phyloP scores from a whole-genome alignment of 306 rosid genomes.

The Macrotyloma uniflorum region DNA sequence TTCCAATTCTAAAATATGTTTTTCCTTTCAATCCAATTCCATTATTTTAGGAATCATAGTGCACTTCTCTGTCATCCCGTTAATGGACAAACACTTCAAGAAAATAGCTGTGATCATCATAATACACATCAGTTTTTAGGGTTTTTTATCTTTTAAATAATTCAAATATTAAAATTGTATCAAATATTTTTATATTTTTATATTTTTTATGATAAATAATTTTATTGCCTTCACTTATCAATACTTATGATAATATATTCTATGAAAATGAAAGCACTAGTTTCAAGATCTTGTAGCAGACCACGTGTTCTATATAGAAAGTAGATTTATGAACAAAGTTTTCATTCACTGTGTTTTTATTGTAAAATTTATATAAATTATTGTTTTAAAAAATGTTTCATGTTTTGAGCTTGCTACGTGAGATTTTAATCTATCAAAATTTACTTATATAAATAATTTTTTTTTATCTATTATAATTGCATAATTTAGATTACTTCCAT shows the following conservation, averaged over 20 bases:
- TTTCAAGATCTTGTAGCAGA: neutral
- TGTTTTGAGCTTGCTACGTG: too few relatives aligned
- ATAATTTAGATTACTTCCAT: too few relatives aligned
- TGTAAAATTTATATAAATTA: neutral
- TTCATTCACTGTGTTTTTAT: neutral
- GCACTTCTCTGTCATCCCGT: neutral
- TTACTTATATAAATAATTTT: too few relatives aligned
- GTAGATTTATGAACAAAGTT: neutral
- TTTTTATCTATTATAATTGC: too few relatives aligned
- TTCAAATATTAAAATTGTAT: neutral
- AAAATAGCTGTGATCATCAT: neutral
- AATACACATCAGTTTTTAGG: neutral
- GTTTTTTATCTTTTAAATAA: neutral
- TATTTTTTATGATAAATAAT: neutral
- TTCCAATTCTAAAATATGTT: slow-evolving; percentile 34
- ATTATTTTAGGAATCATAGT: neutral
- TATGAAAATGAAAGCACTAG: neutral
- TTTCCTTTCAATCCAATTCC: slow-evolving; percentile 40
- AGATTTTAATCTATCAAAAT: too few relatives aligned
- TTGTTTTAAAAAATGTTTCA: neutral
- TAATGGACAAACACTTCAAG: neutral
- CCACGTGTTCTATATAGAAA: neutral
- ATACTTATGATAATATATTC: neutral
- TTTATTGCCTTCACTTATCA: neutral
- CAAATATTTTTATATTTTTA: too few relatives aligned